Conservation (phyloP, 495 filamentous ascomycete genomes). For the Neurospora sp. region DNA sequence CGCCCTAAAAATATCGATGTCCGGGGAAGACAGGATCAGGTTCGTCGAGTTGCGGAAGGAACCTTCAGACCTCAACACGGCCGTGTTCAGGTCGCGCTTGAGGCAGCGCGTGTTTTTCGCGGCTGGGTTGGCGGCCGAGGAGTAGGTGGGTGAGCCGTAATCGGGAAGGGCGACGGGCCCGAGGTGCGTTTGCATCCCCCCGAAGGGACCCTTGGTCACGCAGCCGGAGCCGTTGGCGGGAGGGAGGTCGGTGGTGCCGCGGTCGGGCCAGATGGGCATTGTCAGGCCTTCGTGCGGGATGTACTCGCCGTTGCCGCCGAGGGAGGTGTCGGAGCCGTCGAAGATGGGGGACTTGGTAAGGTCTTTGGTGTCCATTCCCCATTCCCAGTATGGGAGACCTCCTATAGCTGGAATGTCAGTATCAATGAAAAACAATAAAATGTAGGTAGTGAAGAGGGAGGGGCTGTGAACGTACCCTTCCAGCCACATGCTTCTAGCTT, state of each 20-base stretch:
- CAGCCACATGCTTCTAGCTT: background rate
- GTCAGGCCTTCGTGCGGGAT: constrained; percentile 14
- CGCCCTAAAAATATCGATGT: constrained; percentile 43
- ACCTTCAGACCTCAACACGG: constrained; percentile 28
- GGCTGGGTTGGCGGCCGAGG: constrained; percentile 7
- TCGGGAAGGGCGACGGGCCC: constrained; percentile 36
- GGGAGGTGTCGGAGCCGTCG: constrained; percentile 13
- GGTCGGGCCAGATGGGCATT: constrained; percentile 14
- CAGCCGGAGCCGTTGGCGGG: constrained; percentile 55
- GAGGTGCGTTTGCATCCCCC: constrained; percentile 36
- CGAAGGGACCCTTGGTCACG: constrained; percentile 50
- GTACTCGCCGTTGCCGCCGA: constrained; percentile 19
- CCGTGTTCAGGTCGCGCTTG: constrained; percentile 49
- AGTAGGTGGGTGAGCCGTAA: constrained; percentile 16
- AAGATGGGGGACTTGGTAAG: constrained; percentile 15
- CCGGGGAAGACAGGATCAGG: constrained; percentile 32
- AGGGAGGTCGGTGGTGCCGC: constrained; percentile 18
- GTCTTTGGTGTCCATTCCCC: constrained; percentile 18
- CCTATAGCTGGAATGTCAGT: background rate
- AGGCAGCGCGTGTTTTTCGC: constrained; percentile 54
- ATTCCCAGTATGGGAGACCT: constrained; percentile 15
- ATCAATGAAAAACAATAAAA: too few species aligned
- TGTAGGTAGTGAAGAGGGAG: too few species aligned
- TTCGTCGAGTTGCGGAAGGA: constrained; percentile 35
- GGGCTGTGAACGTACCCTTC: background rate